These are phyloP conservation scores for Eruca vesicaria DNA, from an alignment of 441 rosid species.

Conservation along the genomic window DNA sequence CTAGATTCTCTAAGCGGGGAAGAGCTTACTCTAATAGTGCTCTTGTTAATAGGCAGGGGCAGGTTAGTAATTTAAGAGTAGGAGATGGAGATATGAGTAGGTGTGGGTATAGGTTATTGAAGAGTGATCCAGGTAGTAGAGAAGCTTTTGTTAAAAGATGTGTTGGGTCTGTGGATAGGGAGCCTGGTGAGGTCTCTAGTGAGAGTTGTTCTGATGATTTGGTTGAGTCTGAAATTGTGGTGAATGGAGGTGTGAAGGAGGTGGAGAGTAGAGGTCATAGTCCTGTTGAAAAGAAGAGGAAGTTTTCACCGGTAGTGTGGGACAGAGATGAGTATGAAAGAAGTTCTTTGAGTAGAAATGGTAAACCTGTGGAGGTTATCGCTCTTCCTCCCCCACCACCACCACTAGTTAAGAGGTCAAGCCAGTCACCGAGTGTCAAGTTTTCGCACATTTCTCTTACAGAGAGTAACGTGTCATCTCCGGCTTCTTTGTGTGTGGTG, in stretches of 20 bases:
- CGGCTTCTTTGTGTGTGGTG: constrained; percentile 43
- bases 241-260: constrained; percentile 37
- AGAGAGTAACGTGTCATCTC: constrained; percentile 27
- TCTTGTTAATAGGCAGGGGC: constrained; percentile 39
- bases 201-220: constrained; percentile 97
- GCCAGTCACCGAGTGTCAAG: constrained; percentile 45
- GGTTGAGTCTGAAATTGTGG: constrained; percentile 45
- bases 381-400: constrained; percentile 54
- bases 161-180: constrained; percentile 64
- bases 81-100: background rate
- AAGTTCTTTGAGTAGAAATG: constrained; percentile 41
- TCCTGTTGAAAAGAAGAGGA: constrained; percentile 74
- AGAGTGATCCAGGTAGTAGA: constrained; percentile 60
- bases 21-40: constrained; percentile 47
- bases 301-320: constrained; percentile 99
- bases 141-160: constrained; percentile 42
- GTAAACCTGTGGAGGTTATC: constrained; percentile 35
- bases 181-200: constrained; percentile 98
- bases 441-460: background rate
- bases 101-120: constrained; percentile 39
- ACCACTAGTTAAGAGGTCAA: constrained; percentile 48
- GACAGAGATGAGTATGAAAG: constrained; percentile 72
- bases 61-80: constrained; percentile 31
- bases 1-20: constrained; percentile 52
- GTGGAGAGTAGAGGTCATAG: constrained; percentile 49